Evolutionary conservation across 306 rosid species (phyloP).

Genomic region (Macrotyloma uniflorum): DNA sequence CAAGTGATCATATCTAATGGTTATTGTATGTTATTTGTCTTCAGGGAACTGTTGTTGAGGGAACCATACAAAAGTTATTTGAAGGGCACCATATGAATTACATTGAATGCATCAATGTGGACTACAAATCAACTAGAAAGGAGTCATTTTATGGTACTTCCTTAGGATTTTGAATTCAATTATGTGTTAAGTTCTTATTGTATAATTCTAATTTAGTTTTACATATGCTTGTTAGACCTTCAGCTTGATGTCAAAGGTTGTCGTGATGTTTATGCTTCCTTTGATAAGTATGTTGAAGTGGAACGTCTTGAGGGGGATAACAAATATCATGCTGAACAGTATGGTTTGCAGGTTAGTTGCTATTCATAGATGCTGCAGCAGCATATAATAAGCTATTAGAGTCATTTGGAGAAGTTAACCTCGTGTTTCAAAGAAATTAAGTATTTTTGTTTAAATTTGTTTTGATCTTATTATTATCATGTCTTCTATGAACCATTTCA

Average conservation of each 20-base stretch:
- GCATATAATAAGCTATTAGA: background rate
- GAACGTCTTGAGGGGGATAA: constrained; percentile 96
- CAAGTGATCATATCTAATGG: constrained; percentile 14
- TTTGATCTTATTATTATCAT: background rate
- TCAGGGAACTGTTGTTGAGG: constrained; percentile 98
- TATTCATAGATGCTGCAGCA: constrained; percentile 1
- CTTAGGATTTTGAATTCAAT: constrained; percentile 9
- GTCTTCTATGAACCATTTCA: background rate
- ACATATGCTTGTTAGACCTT: constrained; percentile 63
- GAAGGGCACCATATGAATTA: constrained; percentile 98
- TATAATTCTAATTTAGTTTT: constrained; percentile 35
- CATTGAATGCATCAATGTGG: constrained; percentile 94
- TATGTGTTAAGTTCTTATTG: background rate
- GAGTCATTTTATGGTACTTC: constrained; percentile 91
- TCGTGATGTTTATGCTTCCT: constrained; percentile 91
- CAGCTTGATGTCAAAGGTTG: constrained; percentile 98
- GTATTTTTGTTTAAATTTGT: constrained; percentile 9
- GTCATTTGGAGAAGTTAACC: background rate
- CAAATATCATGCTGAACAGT: constrained; percentile 88
- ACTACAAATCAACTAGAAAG: constrained; percentile 91
- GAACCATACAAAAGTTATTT: constrained; percentile 90
- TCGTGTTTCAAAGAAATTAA: background rate
- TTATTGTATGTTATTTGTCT: constrained; percentile 25
- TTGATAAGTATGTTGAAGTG: constrained; percentile 95
- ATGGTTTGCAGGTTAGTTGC: constrained; percentile 87